Conservation (phyloP, 345 rosid genomes). For the Stellera chamaejasme region DNA sequence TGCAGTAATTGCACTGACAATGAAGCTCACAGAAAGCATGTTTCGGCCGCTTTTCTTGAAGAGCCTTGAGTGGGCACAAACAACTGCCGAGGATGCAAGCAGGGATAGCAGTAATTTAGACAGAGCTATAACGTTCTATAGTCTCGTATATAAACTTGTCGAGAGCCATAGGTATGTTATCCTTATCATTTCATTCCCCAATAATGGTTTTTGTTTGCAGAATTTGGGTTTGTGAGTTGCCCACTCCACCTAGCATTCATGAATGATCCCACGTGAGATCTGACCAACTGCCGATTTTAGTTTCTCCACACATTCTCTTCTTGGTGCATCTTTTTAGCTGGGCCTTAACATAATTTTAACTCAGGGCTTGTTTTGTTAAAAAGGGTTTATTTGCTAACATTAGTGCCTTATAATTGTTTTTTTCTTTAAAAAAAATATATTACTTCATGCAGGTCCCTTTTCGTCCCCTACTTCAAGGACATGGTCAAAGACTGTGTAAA, state of each 20-base stretch:
- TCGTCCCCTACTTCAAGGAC: constrained; percentile 86
- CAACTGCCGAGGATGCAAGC: constrained; percentile 39
- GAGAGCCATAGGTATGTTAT: constrained; percentile 73
- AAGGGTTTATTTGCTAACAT: neutral
- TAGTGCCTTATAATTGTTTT: neutral
- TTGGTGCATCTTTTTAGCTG: too few relatives aligned
- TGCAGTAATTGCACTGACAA: constrained; percentile 57
- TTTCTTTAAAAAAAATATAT: neutral
- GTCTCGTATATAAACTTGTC: constrained; percentile 63
- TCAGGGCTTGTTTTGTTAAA: too few relatives aligned
- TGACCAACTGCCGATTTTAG: too few relatives aligned
- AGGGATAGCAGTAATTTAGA: constrained; percentile 32
- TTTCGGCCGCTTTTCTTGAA: constrained; percentile 83
- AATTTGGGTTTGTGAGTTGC: neutral
- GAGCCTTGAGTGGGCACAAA: constrained; percentile 83
- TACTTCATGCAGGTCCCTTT: constrained; percentile 58
- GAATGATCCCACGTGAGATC: too few relatives aligned
- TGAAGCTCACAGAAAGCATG: constrained; percentile 91
- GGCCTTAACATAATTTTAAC: too few relatives aligned
- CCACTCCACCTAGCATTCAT: too few relatives aligned
- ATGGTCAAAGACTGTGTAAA: constrained; percentile 54
- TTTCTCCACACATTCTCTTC: too few relatives aligned
- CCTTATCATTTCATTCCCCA: neutral
- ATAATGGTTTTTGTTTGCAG: too few relatives aligned
- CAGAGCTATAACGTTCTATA: constrained; percentile 72